phyloP scores from a whole-genome alignment of 768 basidiomycete genomes.

The Serpula lacrymans region DNA sequence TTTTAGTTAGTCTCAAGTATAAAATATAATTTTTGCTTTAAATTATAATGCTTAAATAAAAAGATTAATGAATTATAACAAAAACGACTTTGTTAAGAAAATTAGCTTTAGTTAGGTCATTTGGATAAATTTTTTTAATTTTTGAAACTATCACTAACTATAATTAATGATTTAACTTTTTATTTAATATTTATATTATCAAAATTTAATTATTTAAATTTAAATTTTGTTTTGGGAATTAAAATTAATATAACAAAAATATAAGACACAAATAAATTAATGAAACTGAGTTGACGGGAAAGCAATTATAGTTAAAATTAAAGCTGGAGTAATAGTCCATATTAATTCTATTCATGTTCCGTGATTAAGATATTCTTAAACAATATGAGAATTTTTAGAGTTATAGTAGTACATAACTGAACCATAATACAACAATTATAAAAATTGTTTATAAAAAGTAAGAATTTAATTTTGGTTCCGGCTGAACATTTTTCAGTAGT shows the following conservation, averaged over 20 bases:
- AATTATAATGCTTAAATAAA: no score
- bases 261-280: no score
- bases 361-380: slow-evolving; percentile 13
- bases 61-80: no score
- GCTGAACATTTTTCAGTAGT: slow-evolving; percentile 16
- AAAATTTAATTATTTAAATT: slow-evolving; percentile 11
- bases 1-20: no score
- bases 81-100: no score
- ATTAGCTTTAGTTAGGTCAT: no score
- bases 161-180: slow-evolving; percentile 10
- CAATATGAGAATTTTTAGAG: slow-evolving; percentile 12
- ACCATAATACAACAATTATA: slow-evolving; percentile 9
- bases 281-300: no score
- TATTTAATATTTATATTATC: slow-evolving; percentile 2
- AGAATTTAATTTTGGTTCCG: slow-evolving; percentile 16
- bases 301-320: slow-evolving; percentile 17
- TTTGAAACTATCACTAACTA: slow-evolving; percentile 3
- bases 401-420: slow-evolving; percentile 13
- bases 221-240: no score
- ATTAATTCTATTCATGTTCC: slow-evolving; percentile 13
- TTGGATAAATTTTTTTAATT: no score
- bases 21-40: no score
- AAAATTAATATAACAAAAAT: no score
- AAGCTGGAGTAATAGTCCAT: slow-evolving; percentile 12
- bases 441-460: slow-evolving; percentile 8